Evolutionary conservation across 1,284 basidiomycete species (phyloP).

Genomic region (Marasmius sp.): DNA sequence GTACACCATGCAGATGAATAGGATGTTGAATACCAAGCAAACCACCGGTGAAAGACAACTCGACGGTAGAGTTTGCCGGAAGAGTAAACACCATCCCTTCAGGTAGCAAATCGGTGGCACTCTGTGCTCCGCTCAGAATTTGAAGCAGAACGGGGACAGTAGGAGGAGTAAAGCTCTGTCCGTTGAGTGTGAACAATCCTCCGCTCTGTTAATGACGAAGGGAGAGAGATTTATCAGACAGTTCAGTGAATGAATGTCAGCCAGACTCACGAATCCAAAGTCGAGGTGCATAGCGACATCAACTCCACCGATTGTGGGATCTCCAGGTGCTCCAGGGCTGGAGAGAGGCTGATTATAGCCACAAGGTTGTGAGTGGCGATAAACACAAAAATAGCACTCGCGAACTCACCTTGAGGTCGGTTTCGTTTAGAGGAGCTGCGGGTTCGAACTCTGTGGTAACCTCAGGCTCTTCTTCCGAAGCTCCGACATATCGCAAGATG

Average conservation of each 20-base stretch:
- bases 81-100: conserved; percentile 25
- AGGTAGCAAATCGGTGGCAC: conserved; percentile 24
- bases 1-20: conserved; percentile 27
- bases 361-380: conserved; percentile 24
- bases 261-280: neutral
- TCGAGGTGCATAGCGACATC: conserved; percentile 21
- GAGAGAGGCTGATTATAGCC: conserved; percentile 30
- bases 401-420: conserved; percentile 8
- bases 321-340: conserved; percentile 30
- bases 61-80: conserved; percentile 32
- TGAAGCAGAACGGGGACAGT: conserved; percentile 20
- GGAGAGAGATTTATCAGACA: conserved; percentile 22
- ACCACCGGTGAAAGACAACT: conserved; percentile 15
- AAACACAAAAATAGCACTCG: neutral
- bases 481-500: conserved; percentile 44
- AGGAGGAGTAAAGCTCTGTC: conserved; percentile 7
- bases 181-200: conserved; percentile 12
- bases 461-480: conserved; percentile 33
- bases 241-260: conserved; percentile 20
- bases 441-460: neutral
- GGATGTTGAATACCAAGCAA: conserved; percentile 26
- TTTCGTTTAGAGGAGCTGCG: conserved; percentile 16
- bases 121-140: conserved; percentile 32
- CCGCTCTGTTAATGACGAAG: neutral
- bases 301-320: conserved; percentile 28